A percentile compares a stretch with the other conserved stretches of the same genome.
Evolutionary conservation across 2,329 filamentous ascomycete species (phyloP).

Genomic region (Colletotrichum aenigma): DNA sequence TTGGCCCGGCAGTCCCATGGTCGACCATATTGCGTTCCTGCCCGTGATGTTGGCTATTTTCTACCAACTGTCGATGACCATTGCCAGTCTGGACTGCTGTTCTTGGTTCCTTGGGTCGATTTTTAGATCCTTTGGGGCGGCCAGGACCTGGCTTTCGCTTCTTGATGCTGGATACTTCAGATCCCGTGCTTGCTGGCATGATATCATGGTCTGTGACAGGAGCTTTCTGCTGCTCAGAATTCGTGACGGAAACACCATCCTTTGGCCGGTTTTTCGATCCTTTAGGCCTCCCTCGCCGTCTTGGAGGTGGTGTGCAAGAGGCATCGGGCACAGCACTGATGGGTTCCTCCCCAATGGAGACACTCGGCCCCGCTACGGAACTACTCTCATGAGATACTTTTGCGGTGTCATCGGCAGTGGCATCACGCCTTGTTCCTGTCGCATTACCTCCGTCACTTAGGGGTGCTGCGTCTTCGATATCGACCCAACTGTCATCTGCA

Average conservation of each 20-base stretch:
- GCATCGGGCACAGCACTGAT: background rate
- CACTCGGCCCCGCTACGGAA: background rate
- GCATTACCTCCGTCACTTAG: constrained; percentile 23
- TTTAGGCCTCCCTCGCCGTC: constrained; percentile 26
- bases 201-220: background rate
- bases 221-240: background rate
- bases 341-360: background rate
- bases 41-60: background rate
- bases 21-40: background rate
- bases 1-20: background rate
- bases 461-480: constrained; percentile 43
- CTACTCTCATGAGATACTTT: background rate
- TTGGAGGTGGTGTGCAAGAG: background rate
- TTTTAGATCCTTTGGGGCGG: constrained; percentile 58
- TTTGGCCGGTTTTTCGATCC: constrained; percentile 20
- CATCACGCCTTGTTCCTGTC: background rate
- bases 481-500: constrained; percentile 49
- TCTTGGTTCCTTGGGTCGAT: constrained; percentile 42
- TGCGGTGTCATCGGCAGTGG: background rate
- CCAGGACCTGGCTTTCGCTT: constrained; percentile 37
- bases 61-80: background rate
- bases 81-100: background rate
- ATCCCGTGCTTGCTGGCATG: background rate
- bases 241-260: background rate
- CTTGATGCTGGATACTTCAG: constrained; percentile 31